Conservation (phyloP, 441 rosid genomes). For the Croton laevigatus region DNA sequence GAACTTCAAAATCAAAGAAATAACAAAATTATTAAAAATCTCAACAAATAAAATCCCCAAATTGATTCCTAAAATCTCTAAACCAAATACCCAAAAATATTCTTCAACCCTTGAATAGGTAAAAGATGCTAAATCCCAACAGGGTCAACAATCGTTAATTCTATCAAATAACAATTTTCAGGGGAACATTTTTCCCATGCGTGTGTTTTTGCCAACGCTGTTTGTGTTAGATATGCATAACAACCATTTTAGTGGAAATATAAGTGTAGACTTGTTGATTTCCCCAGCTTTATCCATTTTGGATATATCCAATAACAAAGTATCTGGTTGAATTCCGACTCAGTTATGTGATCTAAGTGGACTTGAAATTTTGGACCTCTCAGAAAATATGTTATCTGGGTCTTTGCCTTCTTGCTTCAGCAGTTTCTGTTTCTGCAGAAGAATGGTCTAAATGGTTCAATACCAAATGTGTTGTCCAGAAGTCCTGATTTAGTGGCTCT, state of each 20-base stretch:
- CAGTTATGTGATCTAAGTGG: not conserved
- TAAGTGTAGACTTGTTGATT: not conserved
- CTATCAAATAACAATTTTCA: constrained; percentile 8
- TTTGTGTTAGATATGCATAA: not conserved
- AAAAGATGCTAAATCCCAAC: no score
- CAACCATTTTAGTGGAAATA: constrained; percentile 7
- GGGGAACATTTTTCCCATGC: not conserved
- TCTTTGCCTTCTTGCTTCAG: constrained; percentile 4
- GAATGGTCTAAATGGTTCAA: not conserved
- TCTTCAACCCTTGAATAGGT: no score
- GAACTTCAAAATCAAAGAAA: no score
- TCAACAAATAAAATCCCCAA: no score
- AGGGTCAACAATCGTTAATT: no score
- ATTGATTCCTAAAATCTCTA: no score
- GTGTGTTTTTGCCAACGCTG: not conserved
- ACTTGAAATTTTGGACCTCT: constrained; percentile 6
- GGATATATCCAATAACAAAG: constrained; percentile 5
- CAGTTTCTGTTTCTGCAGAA: constrained; percentile 5
- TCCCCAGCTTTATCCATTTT: not conserved
- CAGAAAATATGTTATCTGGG: not conserved
- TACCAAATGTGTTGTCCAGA: not conserved
- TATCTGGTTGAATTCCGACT: constrained; percentile 2
- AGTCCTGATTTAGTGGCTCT: not conserved
- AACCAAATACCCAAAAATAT: no score
- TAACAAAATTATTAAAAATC: no score